These are phyloP conservation scores for Limnomonas spitsbergensis DNA, from an alignment of 139 green algal genomes.

Conservation along the genomic window DNA sequence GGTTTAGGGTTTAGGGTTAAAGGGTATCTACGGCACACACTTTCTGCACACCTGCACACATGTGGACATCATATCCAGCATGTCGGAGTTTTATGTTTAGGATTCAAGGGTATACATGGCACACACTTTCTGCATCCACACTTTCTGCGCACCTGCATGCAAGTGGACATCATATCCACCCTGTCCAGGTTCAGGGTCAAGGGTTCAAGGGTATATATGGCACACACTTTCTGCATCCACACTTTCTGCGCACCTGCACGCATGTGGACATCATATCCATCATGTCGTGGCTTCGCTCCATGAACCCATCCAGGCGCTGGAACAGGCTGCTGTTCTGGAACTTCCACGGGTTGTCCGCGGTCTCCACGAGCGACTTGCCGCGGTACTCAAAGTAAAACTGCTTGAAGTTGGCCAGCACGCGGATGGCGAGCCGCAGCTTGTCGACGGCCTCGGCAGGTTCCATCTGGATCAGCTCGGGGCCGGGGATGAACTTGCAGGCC, in stretches of 20 bases:
- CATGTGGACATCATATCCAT: conserved; percentile 75
- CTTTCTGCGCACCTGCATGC: conserved; percentile 75
- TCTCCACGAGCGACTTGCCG: conserved; percentile 35
- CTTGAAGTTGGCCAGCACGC: conserved; percentile 83
- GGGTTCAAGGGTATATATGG: conserved; percentile 66
- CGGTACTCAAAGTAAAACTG: conserved; percentile 83
- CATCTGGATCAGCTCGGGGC: conserved; percentile 70
- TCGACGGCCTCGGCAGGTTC: conserved; percentile 79
- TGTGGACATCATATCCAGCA: too few species aligned
- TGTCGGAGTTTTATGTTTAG: too few species aligned
- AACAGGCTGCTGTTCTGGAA: conserved; percentile 83
- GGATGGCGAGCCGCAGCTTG: conserved; percentile 75
- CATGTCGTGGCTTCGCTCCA: conserved; percentile 82
- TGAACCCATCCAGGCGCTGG: conserved; percentile 73
- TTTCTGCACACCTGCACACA: conserved; percentile 75
- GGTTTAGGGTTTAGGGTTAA: too few species aligned
- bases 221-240: too few species aligned
- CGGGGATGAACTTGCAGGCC: conserved; percentile 70
- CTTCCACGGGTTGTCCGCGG: conserved; percentile 75
- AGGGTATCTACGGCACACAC: too few species aligned
- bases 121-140: too few species aligned
- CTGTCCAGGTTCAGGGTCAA: conserved; percentile 80
- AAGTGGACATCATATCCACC: conserved; percentile 74
- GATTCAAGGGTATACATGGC: too few species aligned
- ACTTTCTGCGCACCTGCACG: conserved; percentile 57